Evolutionary conservation across 805 yeast genomes (phyloP).

Genomic region (Lipomyces chichibuensis): DNA sequence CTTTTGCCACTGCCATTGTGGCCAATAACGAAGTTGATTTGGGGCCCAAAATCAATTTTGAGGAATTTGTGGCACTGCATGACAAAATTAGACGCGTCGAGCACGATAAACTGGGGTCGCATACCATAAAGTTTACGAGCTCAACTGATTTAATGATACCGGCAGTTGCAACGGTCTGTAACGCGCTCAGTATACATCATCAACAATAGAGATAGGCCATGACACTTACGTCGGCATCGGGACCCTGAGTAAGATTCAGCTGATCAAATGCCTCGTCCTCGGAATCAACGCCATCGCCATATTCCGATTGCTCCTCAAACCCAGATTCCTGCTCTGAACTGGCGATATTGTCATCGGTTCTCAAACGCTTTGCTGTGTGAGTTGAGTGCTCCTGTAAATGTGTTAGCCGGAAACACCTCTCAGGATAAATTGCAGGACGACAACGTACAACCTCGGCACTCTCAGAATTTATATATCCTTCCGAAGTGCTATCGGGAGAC

Average conservation of each 20-base stretch:
- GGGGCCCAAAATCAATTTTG: constrained; percentile 73
- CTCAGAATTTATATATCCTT: background rate
- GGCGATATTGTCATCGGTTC: background rate
- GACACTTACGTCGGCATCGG: background rate
- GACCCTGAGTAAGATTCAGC: background rate
- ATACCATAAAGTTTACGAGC: constrained; percentile 67
- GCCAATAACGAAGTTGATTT: constrained; percentile 88
- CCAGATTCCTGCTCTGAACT: background rate
- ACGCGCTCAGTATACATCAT: background rate
- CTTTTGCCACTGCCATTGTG: constrained; percentile 97
- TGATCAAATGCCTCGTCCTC: background rate
- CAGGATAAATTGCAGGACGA: background rate
- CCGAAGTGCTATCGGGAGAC: background rate
- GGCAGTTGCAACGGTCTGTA: constrained; percentile 18
- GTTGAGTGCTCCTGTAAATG: background rate
- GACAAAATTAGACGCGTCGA: background rate
- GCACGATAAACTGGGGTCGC: constrained; percentile 37
- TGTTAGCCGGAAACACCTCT: background rate
- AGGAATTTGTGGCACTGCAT: constrained; percentile 78
- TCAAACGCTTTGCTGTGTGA: background rate
- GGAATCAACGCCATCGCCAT: background rate
- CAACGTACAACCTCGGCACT: background rate
- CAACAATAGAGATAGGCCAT: background rate
- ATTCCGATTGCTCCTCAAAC: background rate
- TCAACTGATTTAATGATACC: constrained; percentile 70